Conservation (phyloP, 2,329 filamentous ascomycete species). For the Colletotrichum sidae region DNA sequence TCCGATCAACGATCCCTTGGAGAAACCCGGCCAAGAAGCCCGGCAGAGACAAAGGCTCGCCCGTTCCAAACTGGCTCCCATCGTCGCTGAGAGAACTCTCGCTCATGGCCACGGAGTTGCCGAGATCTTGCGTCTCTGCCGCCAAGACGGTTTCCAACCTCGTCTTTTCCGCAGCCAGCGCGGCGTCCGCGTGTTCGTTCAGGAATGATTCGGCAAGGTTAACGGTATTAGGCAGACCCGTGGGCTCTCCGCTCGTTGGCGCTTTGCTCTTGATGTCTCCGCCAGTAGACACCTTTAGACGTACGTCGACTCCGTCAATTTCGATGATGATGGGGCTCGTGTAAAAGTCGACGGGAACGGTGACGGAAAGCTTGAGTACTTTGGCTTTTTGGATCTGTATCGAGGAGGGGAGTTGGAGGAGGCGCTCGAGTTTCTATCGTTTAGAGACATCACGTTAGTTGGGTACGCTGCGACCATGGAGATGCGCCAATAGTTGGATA, state of each 20-base stretch:
- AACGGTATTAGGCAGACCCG: conserved; percentile 73
- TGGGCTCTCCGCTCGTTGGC: conserved; percentile 42
- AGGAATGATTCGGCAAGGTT: conserved; percentile 84
- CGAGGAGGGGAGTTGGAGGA: conserved; percentile 79
- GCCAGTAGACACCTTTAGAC: conserved; percentile 63
- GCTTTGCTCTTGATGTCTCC: conserved; percentile 43
- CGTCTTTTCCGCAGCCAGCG: conserved; percentile 68
- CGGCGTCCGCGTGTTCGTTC: conserved; percentile 62
- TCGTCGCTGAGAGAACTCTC: conserved; percentile 74
- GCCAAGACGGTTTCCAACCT: conserved; percentile 77
- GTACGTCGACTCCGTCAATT: conserved; percentile 82
- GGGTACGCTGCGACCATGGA: not conserved
- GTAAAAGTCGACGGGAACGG: conserved; percentile 89
- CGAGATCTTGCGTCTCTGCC: conserved; percentile 71
- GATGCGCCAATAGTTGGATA: conserved; percentile 51
- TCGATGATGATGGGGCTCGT: conserved; percentile 85
- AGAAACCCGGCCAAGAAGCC: conserved; percentile 78
- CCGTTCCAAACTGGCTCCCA: conserved; percentile 73
- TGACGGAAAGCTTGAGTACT: conserved; percentile 81
- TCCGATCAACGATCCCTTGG: conserved; percentile 78
- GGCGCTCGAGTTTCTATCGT: conserved; percentile 80
- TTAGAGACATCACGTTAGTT: conserved; percentile 12
- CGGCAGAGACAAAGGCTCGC: conserved; percentile 76
- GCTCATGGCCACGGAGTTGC: conserved; percentile 66
- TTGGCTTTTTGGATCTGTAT: conserved; percentile 80